Conservation (phyloP, 345 rosid species). For the Capsella bursapastoris region DNA sequence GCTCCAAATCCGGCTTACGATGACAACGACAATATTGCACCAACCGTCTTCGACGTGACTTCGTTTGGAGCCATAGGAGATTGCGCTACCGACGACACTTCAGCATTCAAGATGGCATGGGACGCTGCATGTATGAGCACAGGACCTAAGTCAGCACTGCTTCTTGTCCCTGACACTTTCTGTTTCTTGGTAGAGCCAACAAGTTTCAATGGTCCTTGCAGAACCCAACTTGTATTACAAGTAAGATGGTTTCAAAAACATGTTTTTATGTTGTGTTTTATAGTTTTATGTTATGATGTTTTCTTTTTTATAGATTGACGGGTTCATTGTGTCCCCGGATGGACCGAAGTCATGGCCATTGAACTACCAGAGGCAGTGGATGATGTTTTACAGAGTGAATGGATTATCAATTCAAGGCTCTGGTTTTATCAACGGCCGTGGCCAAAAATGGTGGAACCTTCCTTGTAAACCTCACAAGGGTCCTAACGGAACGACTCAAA, state of each 20-base stretch:
- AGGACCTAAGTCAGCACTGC: slow-evolving; percentile 21
- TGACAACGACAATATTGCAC: slow-evolving; percentile 9
- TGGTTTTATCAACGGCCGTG: slow-evolving; percentile 75
- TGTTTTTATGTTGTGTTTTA: not conserved
- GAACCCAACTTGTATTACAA: slow-evolving; percentile 59
- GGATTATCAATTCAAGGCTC: slow-evolving; percentile 75
- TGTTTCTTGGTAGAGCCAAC: slow-evolving; percentile 79
- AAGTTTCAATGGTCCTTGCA: slow-evolving; percentile 88
- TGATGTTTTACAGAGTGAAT: slow-evolving; percentile 73
- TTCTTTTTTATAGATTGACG: slow-evolving; percentile 46
- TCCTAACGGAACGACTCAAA: slow-evolving; percentile 59
- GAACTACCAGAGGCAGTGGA: slow-evolving; percentile 73
- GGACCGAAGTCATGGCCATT: slow-evolving; percentile 74
- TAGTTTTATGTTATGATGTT: not conserved
- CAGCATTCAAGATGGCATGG: slow-evolving; percentile 89
- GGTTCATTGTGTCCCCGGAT: slow-evolving; percentile 47
- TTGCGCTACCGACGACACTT: slow-evolving; percentile 67
- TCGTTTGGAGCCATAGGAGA: slow-evolving; percentile 85
- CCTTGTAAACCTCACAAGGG: slow-evolving; percentile 97
- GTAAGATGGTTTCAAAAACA: slow-evolving; percentile 46
- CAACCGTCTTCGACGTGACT: slow-evolving; percentile 55
- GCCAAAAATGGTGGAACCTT: slow-evolving; percentile 94
- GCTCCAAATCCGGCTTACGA: slow-evolving; percentile 39
- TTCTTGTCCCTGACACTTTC: slow-evolving; percentile 64
- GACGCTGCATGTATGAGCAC: slow-evolving; percentile 61